A percentile compares a stretch with the other conserved stretches of the same genome.
These are phyloP conservation scores for Pseudocercospora fijiensis DNA, from an alignment of 2,329 filamentous ascomycete species.

Conservation along the genomic window DNA sequence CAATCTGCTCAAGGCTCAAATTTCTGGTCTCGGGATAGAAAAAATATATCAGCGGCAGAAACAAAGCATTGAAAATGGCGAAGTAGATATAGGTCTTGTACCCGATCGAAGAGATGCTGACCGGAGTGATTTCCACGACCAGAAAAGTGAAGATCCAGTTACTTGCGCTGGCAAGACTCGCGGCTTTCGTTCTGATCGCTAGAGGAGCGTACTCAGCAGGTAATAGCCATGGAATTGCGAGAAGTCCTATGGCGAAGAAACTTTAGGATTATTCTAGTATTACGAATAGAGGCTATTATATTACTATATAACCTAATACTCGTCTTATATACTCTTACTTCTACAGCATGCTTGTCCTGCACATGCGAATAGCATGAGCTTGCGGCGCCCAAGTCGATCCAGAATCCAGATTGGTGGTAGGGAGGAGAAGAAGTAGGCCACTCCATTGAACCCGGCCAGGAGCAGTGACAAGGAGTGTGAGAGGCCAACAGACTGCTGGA, in stretches of 20 bases:
- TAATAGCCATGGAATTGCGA: slow-evolving; percentile 89
- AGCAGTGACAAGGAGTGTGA: slow-evolving; percentile 44
- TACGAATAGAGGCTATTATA: too few relatives aligned
- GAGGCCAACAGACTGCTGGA: slow-evolving; percentile 53
- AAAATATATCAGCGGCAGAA: slow-evolving; percentile 61
- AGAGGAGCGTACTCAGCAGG: slow-evolving; percentile 92
- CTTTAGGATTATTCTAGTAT: too few relatives aligned
- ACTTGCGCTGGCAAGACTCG: slow-evolving; percentile 76
- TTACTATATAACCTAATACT: too few relatives aligned
- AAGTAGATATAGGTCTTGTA: slow-evolving; percentile 47
- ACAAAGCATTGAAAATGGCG: slow-evolving; percentile 51
- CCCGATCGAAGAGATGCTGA: slow-evolving; percentile 39
- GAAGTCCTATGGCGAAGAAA: slow-evolving; percentile 38
- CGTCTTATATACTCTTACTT: too few relatives aligned
- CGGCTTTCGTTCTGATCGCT: slow-evolving; percentile 92
- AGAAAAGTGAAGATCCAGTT: slow-evolving; percentile 44
- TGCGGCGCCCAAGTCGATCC: slow-evolving; percentile 57
- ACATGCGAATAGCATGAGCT: slow-evolving; percentile 41
- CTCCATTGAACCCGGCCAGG: slow-evolving; percentile 52
- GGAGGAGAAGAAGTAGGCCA: slow-evolving; percentile 43
- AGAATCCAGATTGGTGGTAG: slow-evolving; percentile 46
- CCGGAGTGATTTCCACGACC: slow-evolving; percentile 41
- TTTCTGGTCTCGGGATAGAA: slow-evolving; percentile 49
- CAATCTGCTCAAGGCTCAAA: slow-evolving; percentile 54
- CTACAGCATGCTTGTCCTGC: slow-evolving; percentile 39